Evolutionary conservation across 2,329 filamentous ascomycete species (phyloP).

Genomic region (Hypoxylon sp.): DNA sequence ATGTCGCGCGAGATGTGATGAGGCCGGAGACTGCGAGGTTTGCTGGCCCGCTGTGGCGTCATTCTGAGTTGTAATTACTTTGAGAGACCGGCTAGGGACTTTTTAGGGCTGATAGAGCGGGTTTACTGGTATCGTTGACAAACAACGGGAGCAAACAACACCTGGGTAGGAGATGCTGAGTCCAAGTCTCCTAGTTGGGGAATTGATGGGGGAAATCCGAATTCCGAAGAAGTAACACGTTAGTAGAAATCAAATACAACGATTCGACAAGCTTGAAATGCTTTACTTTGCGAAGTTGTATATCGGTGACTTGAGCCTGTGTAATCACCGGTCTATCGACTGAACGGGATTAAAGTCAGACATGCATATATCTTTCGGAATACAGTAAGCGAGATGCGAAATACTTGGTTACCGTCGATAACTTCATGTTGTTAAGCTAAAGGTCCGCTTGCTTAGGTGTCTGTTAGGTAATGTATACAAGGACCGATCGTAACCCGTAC

Average conservation of each 20-base stretch:
- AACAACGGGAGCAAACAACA: neutral
- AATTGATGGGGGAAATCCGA: too few relatives aligned
- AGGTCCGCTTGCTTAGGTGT: too few relatives aligned
- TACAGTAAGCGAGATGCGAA: too few relatives aligned
- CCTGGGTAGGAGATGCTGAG: neutral
- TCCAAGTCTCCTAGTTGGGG: neutral
- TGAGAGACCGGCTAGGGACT: neutral
- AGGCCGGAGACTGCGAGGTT: conserved; percentile 12
- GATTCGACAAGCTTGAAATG: neutral
- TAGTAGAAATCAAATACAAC: neutral
- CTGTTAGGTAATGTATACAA: too few relatives aligned
- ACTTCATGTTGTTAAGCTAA: too few relatives aligned
- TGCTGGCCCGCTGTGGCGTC: neutral
- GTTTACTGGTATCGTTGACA: neutral
- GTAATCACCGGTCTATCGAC: neutral
- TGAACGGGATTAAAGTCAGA: too few relatives aligned
- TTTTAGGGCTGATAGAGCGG: conserved; percentile 1
- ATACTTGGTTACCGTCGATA: too few relatives aligned
- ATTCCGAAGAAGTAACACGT: neutral
- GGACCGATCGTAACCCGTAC: too few relatives aligned
- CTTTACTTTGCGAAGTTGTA: neutral
- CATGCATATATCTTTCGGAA: too few relatives aligned
- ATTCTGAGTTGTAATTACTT: neutral
- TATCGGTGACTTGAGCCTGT: neutral
- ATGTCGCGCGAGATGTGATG: conserved; percentile 7